phyloP scores from a whole-genome alignment of 1,284 basidiomycete species.

The Flammula alnicola region DNA sequence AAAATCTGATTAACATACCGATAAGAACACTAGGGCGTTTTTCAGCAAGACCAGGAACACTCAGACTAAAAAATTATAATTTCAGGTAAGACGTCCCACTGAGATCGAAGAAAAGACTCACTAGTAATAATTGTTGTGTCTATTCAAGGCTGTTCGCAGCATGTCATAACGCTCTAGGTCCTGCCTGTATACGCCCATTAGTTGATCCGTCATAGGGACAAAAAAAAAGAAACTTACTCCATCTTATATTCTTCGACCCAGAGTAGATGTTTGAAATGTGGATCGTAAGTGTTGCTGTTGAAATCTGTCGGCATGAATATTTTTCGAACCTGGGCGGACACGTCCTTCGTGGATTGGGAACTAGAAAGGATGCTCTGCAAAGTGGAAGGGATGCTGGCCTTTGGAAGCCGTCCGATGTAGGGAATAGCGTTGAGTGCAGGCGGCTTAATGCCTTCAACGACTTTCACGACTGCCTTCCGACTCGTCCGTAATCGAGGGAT shows the following conservation, averaged over 20 bases:
- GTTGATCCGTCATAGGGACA: not conserved
- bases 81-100: not conserved
- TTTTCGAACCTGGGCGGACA: conserved; percentile 25
- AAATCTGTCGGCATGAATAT: conserved; percentile 49
- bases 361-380: conserved; percentile 36
- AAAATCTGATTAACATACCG: conserved; percentile 36
- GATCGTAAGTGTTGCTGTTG: conserved; percentile 45
- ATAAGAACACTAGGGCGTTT: conserved; percentile 66
- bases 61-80: conserved; percentile 41
- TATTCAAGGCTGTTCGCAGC: conserved; percentile 38
- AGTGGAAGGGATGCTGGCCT: conserved; percentile 40
- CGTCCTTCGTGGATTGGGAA: conserved; percentile 24
- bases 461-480: conserved; percentile 40
- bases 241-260: conserved; percentile 64
- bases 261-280: conserved; percentile 54
- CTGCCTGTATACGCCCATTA: conserved; percentile 43
- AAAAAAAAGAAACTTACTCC: conserved; percentile 48
- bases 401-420: conserved; percentile 45
- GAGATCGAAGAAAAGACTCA: conserved; percentile 33
- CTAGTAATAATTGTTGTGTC: conserved; percentile 46
- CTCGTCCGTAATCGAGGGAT: conserved; percentile 46
- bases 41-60: conserved; percentile 66
- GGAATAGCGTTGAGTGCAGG: conserved; percentile 43
- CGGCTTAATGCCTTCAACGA: conserved; percentile 55
- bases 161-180: conserved; percentile 66